Percentiles rank a stretch among this genome's conserved stretches.
phyloP scores from a whole-genome alignment of 306 rosid species.

The Cucumis hystrix region DNA sequence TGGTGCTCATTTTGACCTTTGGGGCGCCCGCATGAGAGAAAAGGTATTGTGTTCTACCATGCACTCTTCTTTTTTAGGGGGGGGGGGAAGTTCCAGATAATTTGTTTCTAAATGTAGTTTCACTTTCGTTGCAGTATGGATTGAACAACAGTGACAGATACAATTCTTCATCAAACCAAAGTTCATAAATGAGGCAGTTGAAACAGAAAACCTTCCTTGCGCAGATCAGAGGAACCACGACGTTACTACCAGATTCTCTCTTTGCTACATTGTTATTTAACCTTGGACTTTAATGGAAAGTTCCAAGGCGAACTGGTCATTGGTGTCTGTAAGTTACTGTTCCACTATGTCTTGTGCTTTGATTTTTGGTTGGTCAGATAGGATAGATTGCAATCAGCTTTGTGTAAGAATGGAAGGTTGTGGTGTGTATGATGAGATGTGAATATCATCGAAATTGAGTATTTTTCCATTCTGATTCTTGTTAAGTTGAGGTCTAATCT shows the following conservation, averaged over 20 bases:
- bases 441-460: not conserved
- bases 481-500: not conserved
- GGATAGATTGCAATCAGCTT: not conserved
- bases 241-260: not conserved
- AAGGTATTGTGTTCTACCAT: conserved; percentile 40
- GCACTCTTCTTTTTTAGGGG: not conserved
- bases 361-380: not conserved
- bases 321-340: not conserved
- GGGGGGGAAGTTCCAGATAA: not conserved
- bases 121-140: conserved; percentile 54
- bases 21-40: conserved; percentile 81
- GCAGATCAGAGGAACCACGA: not conserved
- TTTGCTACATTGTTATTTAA: not conserved
- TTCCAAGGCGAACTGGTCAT: not conserved
- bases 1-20: conserved; percentile 48
- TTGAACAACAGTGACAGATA: conserved; percentile 34
- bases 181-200: conserved; percentile 27
- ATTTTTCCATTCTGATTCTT: not conserved
- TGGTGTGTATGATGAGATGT: not conserved
- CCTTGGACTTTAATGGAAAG: not conserved
- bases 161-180: conserved; percentile 27
- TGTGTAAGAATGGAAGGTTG: not conserved
- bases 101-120: conserved; percentile 2
- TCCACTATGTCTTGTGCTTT: not conserved
- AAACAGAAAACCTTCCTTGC: not conserved